Evolutionary conservation across 805 yeast species (phyloP), one percentile per base, ranked within the genome.

Genomic region (Kurtzmaniella fragi): DNA sequence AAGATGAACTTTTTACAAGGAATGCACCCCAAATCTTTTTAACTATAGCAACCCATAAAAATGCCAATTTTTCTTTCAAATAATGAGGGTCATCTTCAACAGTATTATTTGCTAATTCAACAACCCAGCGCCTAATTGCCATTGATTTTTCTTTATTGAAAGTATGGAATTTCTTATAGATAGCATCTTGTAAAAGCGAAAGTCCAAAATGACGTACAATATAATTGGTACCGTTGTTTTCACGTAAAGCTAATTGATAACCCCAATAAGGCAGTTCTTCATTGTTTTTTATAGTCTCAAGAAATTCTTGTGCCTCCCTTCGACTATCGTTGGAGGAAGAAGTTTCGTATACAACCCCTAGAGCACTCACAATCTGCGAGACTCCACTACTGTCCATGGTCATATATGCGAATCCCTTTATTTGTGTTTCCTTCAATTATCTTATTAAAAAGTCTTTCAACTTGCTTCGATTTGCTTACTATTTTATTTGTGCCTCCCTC

Each of bases 211-310:
- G 97, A 44, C 96, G 79, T 17, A 90, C 89, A 20, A 87, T 79
- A 47, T 71, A 76, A 54, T 82, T 77, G 32, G 75, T 67, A 33
- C 62, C 62, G 48, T 80, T 67, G 63, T 77, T 67, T 57, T 79
- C 76, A 1, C 77, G 77, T 17, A 77, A 56, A 1, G 95, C 88
- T 42, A 93, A 71, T 57, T 84, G 88, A 61, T 82, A 91, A 2
- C 97, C 97, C 90, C 95, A 88, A 44, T 68, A 77, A 0, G 99
- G 97, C 15, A 95, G 82, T 55, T 90, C 95, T 8, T 82, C 84
- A 44, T 83, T 80, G 32, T 70, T 63, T 54, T 87, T 90, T 17
- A 91, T 77, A 9, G 78, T 67, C 49, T 89, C 96, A 26, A 93
- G 67, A 48, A 87, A 86, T 1, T 46, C 54, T 50, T 78, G 83